Conservation (phyloP, 2,329 filamentous ascomycete genomes). For the Fusarium subglutinans region DNA sequence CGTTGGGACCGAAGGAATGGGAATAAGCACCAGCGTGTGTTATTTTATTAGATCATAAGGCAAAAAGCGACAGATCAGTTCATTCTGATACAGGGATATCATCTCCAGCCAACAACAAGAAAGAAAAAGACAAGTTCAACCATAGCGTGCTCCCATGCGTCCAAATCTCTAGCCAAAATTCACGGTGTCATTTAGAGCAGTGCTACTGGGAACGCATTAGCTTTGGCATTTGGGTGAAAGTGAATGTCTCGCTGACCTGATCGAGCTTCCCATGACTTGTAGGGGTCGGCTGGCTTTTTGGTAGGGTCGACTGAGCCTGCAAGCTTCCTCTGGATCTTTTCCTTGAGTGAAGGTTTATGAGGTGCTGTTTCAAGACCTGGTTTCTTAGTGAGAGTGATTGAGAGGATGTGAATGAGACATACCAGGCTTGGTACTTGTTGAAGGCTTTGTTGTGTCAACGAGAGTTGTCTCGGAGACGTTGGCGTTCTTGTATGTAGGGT, state of each 20-base stretch:
- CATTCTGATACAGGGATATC: slow-evolving; percentile 22
- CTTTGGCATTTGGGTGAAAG: neutral
- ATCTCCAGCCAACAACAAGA: slow-evolving; percentile 2
- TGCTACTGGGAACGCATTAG: slow-evolving; percentile 24
- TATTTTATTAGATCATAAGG: neutral
- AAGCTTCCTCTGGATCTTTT: slow-evolving; percentile 38
- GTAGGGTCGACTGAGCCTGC: slow-evolving; percentile 32
- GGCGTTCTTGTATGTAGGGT: slow-evolving; percentile 27
- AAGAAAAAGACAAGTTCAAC: neutral
- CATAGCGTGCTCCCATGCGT: neutral
- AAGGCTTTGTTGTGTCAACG: slow-evolving; percentile 29
- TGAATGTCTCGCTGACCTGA: slow-evolving; percentile 25
- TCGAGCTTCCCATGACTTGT: slow-evolving; percentile 42
- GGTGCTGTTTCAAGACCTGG: neutral
- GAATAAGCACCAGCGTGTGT: neutral
- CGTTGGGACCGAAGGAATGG: neutral
- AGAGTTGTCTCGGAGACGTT: slow-evolving; percentile 41
- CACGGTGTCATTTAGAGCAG: slow-evolving; percentile 20
- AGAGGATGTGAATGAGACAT: neutral
- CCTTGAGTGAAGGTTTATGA: slow-evolving; percentile 32
- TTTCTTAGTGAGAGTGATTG: neutral
- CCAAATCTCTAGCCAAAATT: neutral
- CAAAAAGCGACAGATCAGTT: slow-evolving; percentile 1
- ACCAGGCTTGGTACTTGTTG: slow-evolving; percentile 31
- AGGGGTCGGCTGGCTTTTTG: slow-evolving; percentile 33